A percentile compares a stretch with the other conserved stretches of the same genome.
phyloP scores from a whole-genome alignment of 169 alveolate genomes.

The Amoebophrya sp. region DNA sequence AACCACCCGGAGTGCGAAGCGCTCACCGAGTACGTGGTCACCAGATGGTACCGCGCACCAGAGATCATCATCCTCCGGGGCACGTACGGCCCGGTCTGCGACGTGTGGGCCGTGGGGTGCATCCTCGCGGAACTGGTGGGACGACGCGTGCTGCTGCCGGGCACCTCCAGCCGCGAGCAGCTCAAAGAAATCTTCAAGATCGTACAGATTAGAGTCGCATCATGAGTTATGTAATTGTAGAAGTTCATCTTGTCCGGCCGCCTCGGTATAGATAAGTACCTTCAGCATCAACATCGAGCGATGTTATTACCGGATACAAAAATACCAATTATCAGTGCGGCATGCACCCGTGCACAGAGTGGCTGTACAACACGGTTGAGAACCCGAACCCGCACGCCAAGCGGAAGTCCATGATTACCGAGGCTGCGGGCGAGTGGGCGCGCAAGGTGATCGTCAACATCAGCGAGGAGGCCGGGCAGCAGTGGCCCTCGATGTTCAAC shows the following conservation, averaged over 20 bases:
- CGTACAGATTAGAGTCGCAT: no score
- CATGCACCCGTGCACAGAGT: neutral
- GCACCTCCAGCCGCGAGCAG: neutral
- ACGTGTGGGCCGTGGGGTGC: slow-evolving; percentile 68
- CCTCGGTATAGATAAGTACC: no score
- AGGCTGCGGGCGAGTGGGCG: no score
- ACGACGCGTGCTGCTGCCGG: slow-evolving; percentile 18
- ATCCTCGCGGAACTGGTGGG: slow-evolving; percentile 58
- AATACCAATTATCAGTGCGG: no score
- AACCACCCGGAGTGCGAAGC: slow-evolving; percentile 21
- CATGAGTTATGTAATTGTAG: no score
- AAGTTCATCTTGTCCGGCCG: no score
- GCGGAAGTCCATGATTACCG: no score
- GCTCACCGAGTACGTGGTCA: slow-evolving; percentile 47
- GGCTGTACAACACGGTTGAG: neutral
- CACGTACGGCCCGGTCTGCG: slow-evolving; percentile 56
- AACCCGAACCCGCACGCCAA: slow-evolving; percentile 43
- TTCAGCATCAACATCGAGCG: no score
- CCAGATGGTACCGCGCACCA: slow-evolving; percentile 72
- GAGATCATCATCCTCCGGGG: slow-evolving; percentile 57
- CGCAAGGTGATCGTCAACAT: no score
- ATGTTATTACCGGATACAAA: no score
- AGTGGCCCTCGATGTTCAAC: slow-evolving; percentile 46
- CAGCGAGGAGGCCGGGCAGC: slow-evolving; percentile 41
- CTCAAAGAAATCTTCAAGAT: neutral